Conservation (phyloP, 2,329 filamentous ascomycete genomes). For the Penicillium sp. region DNA sequence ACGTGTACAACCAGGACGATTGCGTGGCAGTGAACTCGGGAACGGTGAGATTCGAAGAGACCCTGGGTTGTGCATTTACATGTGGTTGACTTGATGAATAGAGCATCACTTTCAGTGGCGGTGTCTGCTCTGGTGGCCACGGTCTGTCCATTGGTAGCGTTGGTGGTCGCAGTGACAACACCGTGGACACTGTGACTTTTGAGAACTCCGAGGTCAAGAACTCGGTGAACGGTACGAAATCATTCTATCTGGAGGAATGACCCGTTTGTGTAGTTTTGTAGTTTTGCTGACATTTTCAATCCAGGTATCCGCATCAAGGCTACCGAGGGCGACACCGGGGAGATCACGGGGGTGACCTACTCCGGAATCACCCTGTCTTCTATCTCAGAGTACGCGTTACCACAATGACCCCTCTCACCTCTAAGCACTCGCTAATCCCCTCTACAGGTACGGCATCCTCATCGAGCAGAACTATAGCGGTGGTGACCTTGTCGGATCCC, state of each 20-base stretch:
- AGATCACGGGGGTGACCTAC: conserved; percentile 56
- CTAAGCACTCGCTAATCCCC: background rate
- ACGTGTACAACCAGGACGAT: conserved; percentile 63
- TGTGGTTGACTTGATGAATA: conserved; percentile 6
- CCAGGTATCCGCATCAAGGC: conserved; percentile 50
- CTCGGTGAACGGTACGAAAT: conserved; percentile 30
- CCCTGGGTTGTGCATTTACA: background rate
- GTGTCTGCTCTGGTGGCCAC: conserved; percentile 45
- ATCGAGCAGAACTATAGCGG: conserved; percentile 58
- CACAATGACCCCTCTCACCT: background rate
- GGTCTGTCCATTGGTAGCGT: conserved; percentile 38
- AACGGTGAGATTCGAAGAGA: conserved; percentile 16
- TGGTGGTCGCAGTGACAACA: conserved; percentile 55
- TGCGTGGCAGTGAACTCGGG: conserved; percentile 62
- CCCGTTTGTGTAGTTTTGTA: too few species aligned
- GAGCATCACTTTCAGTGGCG: conserved; percentile 51
- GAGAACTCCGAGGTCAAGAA: conserved; percentile 51
- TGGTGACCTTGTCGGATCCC: conserved; percentile 42
- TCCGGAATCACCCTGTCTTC: conserved; percentile 51
- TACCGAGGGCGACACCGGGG: conserved; percentile 54
- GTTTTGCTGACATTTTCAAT: background rate
- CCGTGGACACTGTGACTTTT: conserved; percentile 55
- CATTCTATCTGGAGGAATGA: too few species aligned
- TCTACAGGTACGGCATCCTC: conserved; percentile 50
- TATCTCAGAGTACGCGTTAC: conserved; percentile 43